Base-by-base conservation (phyloP, 1,284 basidiomycete species). In the Chondrostereum purpureum region DNA sequence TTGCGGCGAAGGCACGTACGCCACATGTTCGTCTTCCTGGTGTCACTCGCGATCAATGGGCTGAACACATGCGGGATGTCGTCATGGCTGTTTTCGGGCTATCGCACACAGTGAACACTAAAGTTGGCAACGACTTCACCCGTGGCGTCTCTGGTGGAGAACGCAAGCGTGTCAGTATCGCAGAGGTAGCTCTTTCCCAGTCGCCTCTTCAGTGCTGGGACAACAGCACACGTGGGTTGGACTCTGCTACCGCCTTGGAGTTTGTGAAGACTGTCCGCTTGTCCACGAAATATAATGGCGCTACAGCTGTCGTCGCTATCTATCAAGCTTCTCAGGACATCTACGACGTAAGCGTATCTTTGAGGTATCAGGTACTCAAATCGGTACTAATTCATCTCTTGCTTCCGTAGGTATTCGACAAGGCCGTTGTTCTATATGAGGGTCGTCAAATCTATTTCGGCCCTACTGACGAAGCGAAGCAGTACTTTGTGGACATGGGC, bases 31-130 rank as follows among this genome's bases (percentile, higher is more conserved):
- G 67, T 36, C 63, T 77, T 3, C 70, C 71, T 8, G 71, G 70
- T 21, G 59, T 75, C 34, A 60, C 65, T 36, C 55, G 62, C 31
- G 55, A 58, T 10, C 56, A 70, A 33, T 78, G 74, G 65, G 65
- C 70, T 45, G 62, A 72, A 42, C 63, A 73, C 44, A 64, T 79
- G 39, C 64, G 70, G 35, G 64, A 77, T 33, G 64, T 73, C 8
- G 62, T 79, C 22, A 63, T 80, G 39, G 69, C 70, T 51, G 77
- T 79, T 70, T 64, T 80, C 53, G 77, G 77, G 59, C 77, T 81
- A 54, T 64, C 68, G 16, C 77, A 79, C 62, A 79, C 77, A n/a
- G 64, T 67, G 51, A 66, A 74, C 55, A 80, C 75, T 17, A 62
- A 72, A 27, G 75, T 76, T 42, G 72, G 72, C 5, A 70, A 72